These are phyloP conservation scores for Pittosporum tobira DNA, from an alignment of 129 eudicot species.

Conservation along the genomic window DNA sequence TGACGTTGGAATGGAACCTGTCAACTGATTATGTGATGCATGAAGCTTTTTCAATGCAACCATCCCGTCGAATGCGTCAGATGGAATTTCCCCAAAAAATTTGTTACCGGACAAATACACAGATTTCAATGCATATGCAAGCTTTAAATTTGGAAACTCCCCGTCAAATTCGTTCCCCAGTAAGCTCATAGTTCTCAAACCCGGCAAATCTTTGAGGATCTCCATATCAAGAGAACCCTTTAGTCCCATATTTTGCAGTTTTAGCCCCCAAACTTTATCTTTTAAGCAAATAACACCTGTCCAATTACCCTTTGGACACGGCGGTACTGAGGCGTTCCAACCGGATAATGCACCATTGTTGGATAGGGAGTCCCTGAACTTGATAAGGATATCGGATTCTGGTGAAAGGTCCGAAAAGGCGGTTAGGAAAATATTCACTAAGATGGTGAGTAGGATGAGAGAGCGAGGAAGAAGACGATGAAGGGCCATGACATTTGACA, in stretches of 20 bases:
- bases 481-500: slow-evolving; percentile 11
- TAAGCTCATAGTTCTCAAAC: slow-evolving; percentile 49
- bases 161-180: slow-evolving; percentile 53
- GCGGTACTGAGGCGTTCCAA: slow-evolving; percentile 34
- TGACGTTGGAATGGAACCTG: slow-evolving; percentile 50
- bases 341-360: slow-evolving; percentile 28
- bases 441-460: slow-evolving; percentile 18
- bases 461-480: slow-evolving; percentile 7
- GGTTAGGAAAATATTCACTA: not conserved
- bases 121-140: slow-evolving; percentile 23
- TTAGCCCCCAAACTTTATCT: slow-evolving; percentile 45
- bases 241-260: slow-evolving; percentile 54
- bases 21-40: slow-evolving; percentile 36
- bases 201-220: slow-evolving; percentile 26
- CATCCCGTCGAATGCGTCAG: slow-evolving; percentile 44
- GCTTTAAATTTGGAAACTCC: slow-evolving; percentile 37
- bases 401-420: slow-evolving; percentile 5
- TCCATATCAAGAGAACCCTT: slow-evolving; percentile 46
- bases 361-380: slow-evolving; percentile 40
- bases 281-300: slow-evolving; percentile 43
- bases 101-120: slow-evolving; percentile 45
- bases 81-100: slow-evolving; percentile 41
- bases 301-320: slow-evolving; percentile 61
- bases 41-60: slow-evolving; percentile 38
- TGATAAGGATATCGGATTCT: slow-evolving; percentile 41